Base-by-base conservation (phyloP, 1,139 yeast genomes). In the Pneumocystis canis region DNA sequence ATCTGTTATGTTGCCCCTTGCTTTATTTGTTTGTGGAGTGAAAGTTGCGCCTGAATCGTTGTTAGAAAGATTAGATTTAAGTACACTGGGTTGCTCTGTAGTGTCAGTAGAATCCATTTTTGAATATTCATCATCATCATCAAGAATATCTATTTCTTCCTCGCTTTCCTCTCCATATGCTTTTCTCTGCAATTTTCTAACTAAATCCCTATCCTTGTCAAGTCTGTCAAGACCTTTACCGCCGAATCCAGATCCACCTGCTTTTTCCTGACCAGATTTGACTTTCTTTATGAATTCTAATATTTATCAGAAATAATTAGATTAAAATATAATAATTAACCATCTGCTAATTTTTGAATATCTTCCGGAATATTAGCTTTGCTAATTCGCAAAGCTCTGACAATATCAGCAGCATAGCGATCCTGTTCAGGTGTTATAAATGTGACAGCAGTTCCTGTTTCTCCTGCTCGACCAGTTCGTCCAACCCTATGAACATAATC, bases 401-500 rank as follows among this genome's bases (percentile, higher is more conserved):
- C 81, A 56, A 90, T 79, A 72, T 87, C 95, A 16, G 82, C 77
- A 1, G 89, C 86, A 5, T 72, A 73, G 58, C 89, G 75, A 58
- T 83, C 89, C 70, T 92, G 95, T 25, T 76, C 76, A 0, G 80
- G 76, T 0, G 83, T 75, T 1, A 94, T 78, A 68, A 92, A 82
- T 0, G 97, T 87, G 1, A 87, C 76, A 0, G 97, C 96, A 0
- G 81, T 79, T 0, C 98, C 98, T 0, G 73, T 72, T 58, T 79
- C 79, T 0, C 95, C 95, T 0, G 97, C 98, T 66, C 99, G 78
- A 0, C 97, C 99, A 0, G 99, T 94, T 67, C 99, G 78, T 0
- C 99, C 99, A 0, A 90, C 96, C 35, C 98, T 79, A 73, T 92
- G 99, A 5, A 94, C 95, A 71, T 92, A 92, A 72, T 94, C 98